phyloP scores from a whole-genome alignment of 768 basidiomycete species.

The Fistulinella prunicolor region DNA sequence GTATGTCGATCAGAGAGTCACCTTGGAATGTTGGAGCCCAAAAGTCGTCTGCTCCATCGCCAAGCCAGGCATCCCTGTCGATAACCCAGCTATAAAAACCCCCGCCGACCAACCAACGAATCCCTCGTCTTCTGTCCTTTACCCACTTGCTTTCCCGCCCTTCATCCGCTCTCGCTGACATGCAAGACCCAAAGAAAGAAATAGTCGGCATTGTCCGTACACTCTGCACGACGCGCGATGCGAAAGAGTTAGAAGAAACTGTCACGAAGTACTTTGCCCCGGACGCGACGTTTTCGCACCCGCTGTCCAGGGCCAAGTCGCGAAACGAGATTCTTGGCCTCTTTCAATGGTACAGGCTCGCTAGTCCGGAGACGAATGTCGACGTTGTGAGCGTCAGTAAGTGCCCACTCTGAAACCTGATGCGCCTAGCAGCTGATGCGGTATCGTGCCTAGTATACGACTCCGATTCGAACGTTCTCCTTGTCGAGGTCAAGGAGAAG shows the following conservation, averaged over 20 bases:
- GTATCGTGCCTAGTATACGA: slow-evolving; percentile 45
- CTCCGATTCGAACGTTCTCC: slow-evolving; percentile 34
- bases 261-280: slow-evolving; percentile 49
- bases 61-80: neutral
- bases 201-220: slow-evolving; percentile 43
- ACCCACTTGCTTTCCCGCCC: neutral
- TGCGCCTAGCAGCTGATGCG: neutral
- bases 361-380: slow-evolving; percentile 50
- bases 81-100: slow-evolving; percentile 16
- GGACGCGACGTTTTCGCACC: slow-evolving; percentile 59
- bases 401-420: slow-evolving; percentile 13
- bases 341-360: slow-evolving; percentile 67
- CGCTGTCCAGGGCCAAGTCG: slow-evolving; percentile 54
- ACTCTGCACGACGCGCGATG: slow-evolving; percentile 47
- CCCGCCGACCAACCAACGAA: neutral
- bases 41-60: neutral
- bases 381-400: slow-evolving; percentile 43
- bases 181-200: slow-evolving; percentile 57
- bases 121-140: neutral
- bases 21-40: slow-evolving; percentile 5
- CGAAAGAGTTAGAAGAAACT: slow-evolving; percentile 47
- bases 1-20: neutral
- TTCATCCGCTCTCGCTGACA: slow-evolving; percentile 21
- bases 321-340: slow-evolving; percentile 50
- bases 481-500: slow-evolving; percentile 51